These are phyloP conservation scores for Phytophthora sp. DNA, from an alignment of 352 stramenopile genomes.

Conservation along the genomic window DNA sequence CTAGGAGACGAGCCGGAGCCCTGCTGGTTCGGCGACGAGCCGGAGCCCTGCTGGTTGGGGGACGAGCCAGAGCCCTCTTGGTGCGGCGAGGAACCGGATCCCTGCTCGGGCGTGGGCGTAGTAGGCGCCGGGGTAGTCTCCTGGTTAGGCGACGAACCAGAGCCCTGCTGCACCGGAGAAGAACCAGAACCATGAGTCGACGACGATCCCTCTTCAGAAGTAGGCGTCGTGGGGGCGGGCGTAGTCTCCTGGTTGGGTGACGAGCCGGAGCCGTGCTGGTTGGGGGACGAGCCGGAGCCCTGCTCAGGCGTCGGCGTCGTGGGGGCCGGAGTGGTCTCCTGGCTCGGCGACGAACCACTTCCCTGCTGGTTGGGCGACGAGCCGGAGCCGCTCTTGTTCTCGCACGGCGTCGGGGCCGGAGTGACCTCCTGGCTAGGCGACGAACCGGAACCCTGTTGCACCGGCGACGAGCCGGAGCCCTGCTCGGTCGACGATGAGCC, in stretches of 20 bases:
- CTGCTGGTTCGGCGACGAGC: background rate
- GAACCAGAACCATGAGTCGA: background rate
- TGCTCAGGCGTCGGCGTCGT: background rate
- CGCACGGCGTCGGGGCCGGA: background rate
- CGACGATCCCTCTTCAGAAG: background rate
- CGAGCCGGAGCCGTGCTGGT: background rate
- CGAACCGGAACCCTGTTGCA: background rate
- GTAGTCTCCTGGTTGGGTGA: constrained; percentile 1
- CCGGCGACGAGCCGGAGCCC: background rate
- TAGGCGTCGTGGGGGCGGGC: background rate
- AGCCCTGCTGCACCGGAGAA: background rate
- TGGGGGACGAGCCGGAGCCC: background rate
- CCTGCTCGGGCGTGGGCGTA: background rate
- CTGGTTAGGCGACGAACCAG: background rate
- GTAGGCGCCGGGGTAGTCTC: background rate
- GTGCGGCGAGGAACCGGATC: background rate
- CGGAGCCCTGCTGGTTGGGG: constrained; percentile 1
- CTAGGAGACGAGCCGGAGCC: constrained; percentile 7
- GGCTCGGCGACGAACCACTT: background rate
- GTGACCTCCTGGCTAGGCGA: background rate
- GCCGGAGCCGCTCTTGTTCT: background rate
- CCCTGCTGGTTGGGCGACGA: constrained; percentile 1
- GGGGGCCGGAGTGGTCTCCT: constrained; percentile 14
- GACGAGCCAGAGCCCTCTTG: constrained; percentile 3
- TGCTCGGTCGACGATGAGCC: background rate